These are phyloP conservation scores for Nicotiana undulata DNA, from an alignment of 257 asterid species.

Conservation along the genomic window DNA sequence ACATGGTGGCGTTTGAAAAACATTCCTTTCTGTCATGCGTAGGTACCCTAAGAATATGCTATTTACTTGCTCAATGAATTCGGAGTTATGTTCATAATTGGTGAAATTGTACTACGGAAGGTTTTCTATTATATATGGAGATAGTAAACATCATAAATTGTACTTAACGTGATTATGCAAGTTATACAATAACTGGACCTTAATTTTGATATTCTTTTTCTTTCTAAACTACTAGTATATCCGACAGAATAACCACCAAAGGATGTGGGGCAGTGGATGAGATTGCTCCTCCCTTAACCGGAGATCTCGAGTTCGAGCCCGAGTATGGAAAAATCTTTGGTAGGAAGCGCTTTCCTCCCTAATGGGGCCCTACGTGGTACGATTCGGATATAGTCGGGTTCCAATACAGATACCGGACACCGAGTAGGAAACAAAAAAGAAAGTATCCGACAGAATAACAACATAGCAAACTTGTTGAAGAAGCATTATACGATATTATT, in stretches of 20 bases:
- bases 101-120: background rate
- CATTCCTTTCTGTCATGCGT: background rate
- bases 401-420: too few species aligned
- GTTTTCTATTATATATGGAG: background rate
- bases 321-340: too few species aligned
- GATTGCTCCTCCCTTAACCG: too few species aligned
- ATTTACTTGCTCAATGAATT: background rate
- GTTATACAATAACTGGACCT: background rate
- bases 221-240: background rate
- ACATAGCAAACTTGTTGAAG: background rate
- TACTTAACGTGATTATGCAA: background rate
- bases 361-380: too few species aligned
- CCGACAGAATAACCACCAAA: too few species aligned
- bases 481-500: background rate
- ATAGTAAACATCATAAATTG: background rate
- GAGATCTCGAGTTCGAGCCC: too few species aligned
- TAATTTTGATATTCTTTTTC: background rate
- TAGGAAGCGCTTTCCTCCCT: too few species aligned
- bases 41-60: background rate
- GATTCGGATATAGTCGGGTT: too few species aligned
- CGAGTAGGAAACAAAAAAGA: too few species aligned
- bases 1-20: background rate
- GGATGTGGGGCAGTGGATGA: too few species aligned
- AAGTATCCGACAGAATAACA: background rate
- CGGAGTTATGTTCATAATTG: background rate